Evolutionary conservation across 768 basidiomycete genomes (phyloP), one percentile per base, ranked within the genome.

Genomic region (Macrolepiota albuminosa): DNA sequence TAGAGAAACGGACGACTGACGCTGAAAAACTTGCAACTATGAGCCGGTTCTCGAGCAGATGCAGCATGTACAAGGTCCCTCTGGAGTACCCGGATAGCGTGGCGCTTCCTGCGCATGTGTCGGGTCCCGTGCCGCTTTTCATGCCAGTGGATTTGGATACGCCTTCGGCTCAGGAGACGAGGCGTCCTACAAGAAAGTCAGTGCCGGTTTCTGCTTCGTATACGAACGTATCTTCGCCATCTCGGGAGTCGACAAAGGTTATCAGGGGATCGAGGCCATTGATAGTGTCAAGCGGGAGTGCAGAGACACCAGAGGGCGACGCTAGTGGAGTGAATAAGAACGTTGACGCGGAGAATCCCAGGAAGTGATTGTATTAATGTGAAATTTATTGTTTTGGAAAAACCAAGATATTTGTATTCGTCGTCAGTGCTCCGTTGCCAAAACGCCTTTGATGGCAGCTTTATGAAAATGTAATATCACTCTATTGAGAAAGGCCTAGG

Each of bases 101-200:
- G 2, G 62, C 69, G 60, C 64, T 46, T 61, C 49, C 45, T 7
- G 51, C 61, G 18, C 58, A 59, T 57, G 53, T 55, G 37, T 57
- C 59, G n/a, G 63, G 47, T 16, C 65, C 70, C 31, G 50, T 65
- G 4, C 66, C 68, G 4, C 31, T 64, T 18, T 72, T 69, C 57
- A 65, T 66, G 65, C 63, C 68, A 14, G 43, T 49, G 34, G 61
- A 65, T 56, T 26, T 57, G 2, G 54, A 47, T 33, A 56, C 51
- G 18, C 46, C 31, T 21, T 54, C 58, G n/a, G 37, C 52, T 39
- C 62, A 52, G 10, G 60, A 56, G 51, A 58, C 48, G 24, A 62
- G 46, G 16, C 61, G 61, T n/a, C 39, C 58, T 9, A 43, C 45
- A 16, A 60, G 57, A 48, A 62, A 61, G 45, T 34, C 61, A 2